Base-by-base conservation (phyloP, 225 moss, liverwort and hornwort genomes). In the Bryum argenteum region DNA sequence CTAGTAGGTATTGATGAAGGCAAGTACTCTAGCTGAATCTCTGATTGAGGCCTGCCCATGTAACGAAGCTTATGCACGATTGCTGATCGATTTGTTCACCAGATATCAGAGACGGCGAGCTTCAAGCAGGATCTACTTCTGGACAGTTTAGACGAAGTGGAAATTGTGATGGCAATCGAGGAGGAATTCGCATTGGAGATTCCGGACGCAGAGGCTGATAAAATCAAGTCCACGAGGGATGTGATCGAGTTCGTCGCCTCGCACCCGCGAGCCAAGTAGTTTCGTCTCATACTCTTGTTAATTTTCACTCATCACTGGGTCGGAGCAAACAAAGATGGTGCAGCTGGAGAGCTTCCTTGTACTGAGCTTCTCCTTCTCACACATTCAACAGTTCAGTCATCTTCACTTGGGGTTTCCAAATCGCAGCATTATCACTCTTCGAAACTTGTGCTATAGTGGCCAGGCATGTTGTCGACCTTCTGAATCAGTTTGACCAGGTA, bases 141-240 rank as follows among this genome's bases (percentile, higher is more conserved):
- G 43, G 93, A 96, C 66, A 91, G 69, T 77, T 78, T 93, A 54
- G 93, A 96, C 65, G 82, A 88, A 43, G 93, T 96, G 54, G 93
- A 96, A 81, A 70, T 96, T 69, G 91, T 93, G 26, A 96, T 96
- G 91, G 89, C 91, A 3, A 77, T 96, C 23, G 96, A 96, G 88
- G 93, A 82, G 69, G 96, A 96, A 75, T 96, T 96, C 33, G 93
- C 93, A 22, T 74, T 93, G 70, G 96, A 89, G 73, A 93, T 96
- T 70, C 91, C 93, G 26, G 88, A 96, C 77, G 81, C 78, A 17
- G 96, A 93, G 52, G 93, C 96, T 60, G 93, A 91, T 45, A 93
- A 89, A 67, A 81, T 91, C 1, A 82, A 79, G 66, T 91, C 91
- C 11, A 61, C 80, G 23, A 63, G 69, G 17, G 89, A 89, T 58